phyloP scores from a whole-genome alignment of 805 yeast species.

The Metschnikowia reukaufii region DNA sequence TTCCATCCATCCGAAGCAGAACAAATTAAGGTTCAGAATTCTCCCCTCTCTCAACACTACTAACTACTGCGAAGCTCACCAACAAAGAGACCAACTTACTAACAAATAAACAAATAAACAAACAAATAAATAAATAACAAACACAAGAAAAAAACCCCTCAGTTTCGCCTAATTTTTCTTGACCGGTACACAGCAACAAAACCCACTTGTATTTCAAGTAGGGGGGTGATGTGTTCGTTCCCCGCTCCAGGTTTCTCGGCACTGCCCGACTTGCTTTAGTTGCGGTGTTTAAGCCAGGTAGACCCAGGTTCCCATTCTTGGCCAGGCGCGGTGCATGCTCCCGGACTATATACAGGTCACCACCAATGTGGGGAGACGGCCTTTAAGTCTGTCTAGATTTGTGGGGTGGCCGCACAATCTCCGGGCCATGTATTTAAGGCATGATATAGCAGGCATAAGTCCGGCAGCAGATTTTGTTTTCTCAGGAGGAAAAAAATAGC shows the following conservation, averaged over 20 bases:
- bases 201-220: neutral
- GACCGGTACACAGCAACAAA: neutral
- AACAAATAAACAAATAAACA: too few relatives aligned
- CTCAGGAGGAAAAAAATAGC: neutral
- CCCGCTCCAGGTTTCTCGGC: slow-evolving; percentile 11
- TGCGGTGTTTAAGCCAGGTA: neutral
- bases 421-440: slow-evolving; percentile 5
- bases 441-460: neutral
- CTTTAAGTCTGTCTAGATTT: slow-evolving; percentile 1
- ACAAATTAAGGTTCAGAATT: neutral
- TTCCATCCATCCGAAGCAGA: neutral
- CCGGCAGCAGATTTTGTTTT: neutral
- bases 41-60: too few relatives aligned
- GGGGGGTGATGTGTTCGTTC: slow-evolving; percentile 2
- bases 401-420: slow-evolving; percentile 9
- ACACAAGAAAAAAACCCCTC: neutral
- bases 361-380: slow-evolving; percentile 5
- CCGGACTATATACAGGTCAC: slow-evolving; percentile 3
- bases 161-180: neutral
- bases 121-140: too few relatives aligned
- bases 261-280: slow-evolving; percentile 6
- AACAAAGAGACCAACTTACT: too few relatives aligned
- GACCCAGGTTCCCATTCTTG: slow-evolving; percentile 4
- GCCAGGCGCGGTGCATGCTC: neutral
- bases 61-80: too few relatives aligned